phyloP scores from a whole-genome alignment of 73 alveolate genomes.

The Tetrahymena borealis region DNA sequence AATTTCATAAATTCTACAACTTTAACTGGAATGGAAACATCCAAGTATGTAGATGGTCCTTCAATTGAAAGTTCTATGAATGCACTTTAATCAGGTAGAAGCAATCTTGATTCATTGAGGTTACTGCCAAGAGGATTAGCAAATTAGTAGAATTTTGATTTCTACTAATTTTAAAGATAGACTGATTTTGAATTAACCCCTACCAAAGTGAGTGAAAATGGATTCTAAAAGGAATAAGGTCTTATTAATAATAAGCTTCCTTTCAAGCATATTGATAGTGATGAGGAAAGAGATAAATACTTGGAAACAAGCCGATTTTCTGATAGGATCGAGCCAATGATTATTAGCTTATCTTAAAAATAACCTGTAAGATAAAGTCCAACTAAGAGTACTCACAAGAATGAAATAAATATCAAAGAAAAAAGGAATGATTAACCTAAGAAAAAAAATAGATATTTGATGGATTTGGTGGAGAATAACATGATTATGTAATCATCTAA shows the following conservation, averaged over 20 bases:
- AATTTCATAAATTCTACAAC: neutral
- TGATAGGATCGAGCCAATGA: neutral
- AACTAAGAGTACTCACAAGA: neutral
- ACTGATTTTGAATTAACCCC: neutral
- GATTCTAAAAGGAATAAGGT: neutral
- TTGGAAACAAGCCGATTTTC: neutral
- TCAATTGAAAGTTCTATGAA: neutral
- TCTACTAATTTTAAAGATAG: neutral
- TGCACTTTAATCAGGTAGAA: neutral
- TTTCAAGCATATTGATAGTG: neutral
- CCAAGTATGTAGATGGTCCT: neutral
- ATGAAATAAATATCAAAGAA: neutral
- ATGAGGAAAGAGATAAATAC: neutral
- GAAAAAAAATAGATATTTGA: neutral
- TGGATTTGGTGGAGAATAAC: neutral
- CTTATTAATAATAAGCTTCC: neutral
- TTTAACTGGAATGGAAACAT: neutral
- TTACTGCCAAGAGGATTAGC: neutral
- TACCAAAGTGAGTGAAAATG: neutral
- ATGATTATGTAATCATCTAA: neutral
- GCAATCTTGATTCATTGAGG: neutral
- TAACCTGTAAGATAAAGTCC: neutral
- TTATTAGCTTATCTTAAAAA: neutral
- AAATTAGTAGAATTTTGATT: neutral
- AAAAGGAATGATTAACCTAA: neutral